Conservation (phyloP, 768 basidiomycete species). For the Lactarius evosmus region DNA sequence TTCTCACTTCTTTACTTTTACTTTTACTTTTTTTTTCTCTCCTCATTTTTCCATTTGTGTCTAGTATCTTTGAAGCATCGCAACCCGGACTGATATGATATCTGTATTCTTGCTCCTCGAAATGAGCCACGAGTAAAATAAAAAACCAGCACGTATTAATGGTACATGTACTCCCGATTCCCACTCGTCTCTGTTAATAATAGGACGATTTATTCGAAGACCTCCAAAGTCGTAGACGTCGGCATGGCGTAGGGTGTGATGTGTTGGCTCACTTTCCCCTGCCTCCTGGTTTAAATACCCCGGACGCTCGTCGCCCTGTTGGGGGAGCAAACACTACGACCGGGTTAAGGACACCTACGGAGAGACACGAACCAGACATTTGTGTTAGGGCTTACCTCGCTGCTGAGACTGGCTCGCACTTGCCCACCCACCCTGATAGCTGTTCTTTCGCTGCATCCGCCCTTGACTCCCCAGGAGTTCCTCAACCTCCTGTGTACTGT, state of each 20-base stretch:
- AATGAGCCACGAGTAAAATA: slow-evolving; percentile 12
- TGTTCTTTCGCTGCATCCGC: slow-evolving; percentile 10
- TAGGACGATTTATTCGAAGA: neutral
- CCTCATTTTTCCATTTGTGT: neutral
- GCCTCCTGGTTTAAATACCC: slow-evolving; percentile 46
- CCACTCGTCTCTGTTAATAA: neutral
- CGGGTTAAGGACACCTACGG: neutral
- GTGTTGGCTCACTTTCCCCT: slow-evolving; percentile 9
- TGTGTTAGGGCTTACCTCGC: slow-evolving; percentile 12
- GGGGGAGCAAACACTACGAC: slow-evolving; percentile 44
- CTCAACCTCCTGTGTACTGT: slow-evolving; percentile 73
- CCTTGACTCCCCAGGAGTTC: slow-evolving; percentile 44
- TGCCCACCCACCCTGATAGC: slow-evolving; percentile 18
- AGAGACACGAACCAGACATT: neutral
- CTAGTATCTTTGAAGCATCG: neutral
- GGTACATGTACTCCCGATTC: slow-evolving; percentile 16
- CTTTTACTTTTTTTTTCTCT: neutral
- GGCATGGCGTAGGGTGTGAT: neutral
- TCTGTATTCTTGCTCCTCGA: slow-evolving; percentile 6
- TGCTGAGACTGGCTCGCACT: slow-evolving; percentile 13
- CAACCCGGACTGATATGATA: slow-evolving; percentile 14
- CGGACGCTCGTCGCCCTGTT: slow-evolving; percentile 37
- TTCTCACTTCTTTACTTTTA: neutral
- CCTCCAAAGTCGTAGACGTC: no score
- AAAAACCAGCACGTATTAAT: slow-evolving; percentile 14